Conservation (phyloP, 345 rosid species). For the Garcia nutans region DNA sequence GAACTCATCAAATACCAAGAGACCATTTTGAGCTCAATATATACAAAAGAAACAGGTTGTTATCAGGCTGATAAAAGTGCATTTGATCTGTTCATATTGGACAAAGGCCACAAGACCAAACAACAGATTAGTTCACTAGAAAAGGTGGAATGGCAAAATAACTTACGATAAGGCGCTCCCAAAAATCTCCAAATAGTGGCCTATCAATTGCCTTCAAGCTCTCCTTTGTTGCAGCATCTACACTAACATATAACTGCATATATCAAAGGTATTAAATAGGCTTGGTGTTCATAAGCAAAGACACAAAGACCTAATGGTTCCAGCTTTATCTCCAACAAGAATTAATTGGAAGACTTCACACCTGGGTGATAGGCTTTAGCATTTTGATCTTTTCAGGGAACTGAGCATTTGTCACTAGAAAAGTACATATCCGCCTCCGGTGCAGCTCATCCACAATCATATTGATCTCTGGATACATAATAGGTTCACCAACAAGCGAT, state of each 20-base stretch:
- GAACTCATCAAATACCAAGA: not conserved
- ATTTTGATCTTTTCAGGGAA: slow-evolving; percentile 84
- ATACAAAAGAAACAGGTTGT: not conserved
- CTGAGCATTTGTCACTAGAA: slow-evolving; percentile 97
- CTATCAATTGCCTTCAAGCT: slow-evolving; percentile 95
- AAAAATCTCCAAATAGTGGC: slow-evolving; percentile 93
- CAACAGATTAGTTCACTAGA: not conserved
- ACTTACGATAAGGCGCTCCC: slow-evolving; percentile 94
- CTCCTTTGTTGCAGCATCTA: slow-evolving; percentile 96
- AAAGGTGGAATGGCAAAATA: not conserved
- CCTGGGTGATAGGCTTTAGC: slow-evolving; percentile 90
- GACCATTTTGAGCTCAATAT: not conserved
- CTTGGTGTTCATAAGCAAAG: slow-evolving; percentile 2
- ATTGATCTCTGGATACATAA: slow-evolving; percentile 95
- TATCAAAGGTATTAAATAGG: slow-evolving; percentile 23
- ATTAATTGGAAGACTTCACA: slow-evolving; percentile 27
- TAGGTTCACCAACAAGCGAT: slow-evolving; percentile 97
- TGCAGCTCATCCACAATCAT: slow-evolving; percentile 90
- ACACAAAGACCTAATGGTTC: not conserved
- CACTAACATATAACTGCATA: slow-evolving; percentile 91
- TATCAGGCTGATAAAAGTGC: not conserved
- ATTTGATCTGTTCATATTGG: not conserved
- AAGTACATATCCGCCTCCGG: slow-evolving; percentile 73
- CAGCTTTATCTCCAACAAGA: not conserved
- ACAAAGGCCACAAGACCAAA: not conserved